These are phyloP conservation scores for Leccinum rimulosum DNA, from an alignment of 768 basidiomycete species.

Conservation along the genomic window DNA sequence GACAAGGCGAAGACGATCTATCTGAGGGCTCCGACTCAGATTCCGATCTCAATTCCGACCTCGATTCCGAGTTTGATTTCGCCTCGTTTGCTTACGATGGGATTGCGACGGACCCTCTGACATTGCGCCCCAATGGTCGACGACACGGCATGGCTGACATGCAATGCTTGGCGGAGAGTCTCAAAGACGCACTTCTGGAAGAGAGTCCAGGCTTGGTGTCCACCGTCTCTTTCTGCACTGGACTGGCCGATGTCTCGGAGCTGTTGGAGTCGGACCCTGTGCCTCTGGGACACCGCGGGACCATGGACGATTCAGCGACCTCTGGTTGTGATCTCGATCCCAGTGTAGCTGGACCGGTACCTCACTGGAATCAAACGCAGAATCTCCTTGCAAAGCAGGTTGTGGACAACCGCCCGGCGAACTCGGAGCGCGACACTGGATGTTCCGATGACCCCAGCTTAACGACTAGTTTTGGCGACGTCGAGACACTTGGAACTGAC, in stretches of 20 bases:
- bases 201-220: neutral
- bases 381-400: no score
- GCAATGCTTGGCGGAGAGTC: neutral
- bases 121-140: neutral
- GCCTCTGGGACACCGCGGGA: neutral
- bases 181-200: neutral
- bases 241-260: neutral
- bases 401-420: neutral
- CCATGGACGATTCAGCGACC: neutral
- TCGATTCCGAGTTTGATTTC: neutral
- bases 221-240: neutral
- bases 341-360: no score
- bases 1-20: neutral
- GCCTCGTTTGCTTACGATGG: neutral
- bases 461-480: neutral
- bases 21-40: neutral
- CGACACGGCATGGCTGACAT: slow-evolving; percentile 14
- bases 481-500: neutral
- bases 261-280: neutral
- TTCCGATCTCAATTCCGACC: no score
- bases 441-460: neutral
- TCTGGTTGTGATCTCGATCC: no score
- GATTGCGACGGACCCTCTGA: neutral
- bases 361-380: no score
- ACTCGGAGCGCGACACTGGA: neutral